Evolutionary conservation across 148 eudicot genomes (phyloP).

Genomic region (Rhododendron ferrugineum): DNA sequence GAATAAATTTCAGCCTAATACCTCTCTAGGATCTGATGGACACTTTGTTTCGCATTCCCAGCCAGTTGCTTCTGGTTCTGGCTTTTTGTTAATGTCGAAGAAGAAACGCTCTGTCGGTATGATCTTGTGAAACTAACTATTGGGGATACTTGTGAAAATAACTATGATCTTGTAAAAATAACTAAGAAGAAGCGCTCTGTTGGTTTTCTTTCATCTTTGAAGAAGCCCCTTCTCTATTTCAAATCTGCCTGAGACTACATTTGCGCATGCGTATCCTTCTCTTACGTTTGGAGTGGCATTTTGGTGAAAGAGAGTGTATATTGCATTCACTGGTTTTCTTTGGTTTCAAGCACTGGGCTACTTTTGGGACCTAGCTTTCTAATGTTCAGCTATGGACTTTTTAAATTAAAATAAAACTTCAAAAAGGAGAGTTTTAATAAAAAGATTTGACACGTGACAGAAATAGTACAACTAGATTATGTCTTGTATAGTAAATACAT

Average conservation of each 20-base stretch:
- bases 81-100: conserved; percentile 69
- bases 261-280: not conserved
- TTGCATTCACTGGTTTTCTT: conserved; percentile 6
- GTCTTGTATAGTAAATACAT: not conserved
- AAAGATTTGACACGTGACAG: not conserved
- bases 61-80: conserved; percentile 51
- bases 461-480: not conserved
- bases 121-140: conserved; percentile 19
- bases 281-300: not conserved
- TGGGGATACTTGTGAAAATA: not conserved
- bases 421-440: not conserved
- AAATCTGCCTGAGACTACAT: not conserved
- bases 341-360: not conserved
- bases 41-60: conserved; percentile 38
- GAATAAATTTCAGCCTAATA: conserved; percentile 45
- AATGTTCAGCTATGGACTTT: not conserved
- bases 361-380: conserved; percentile 1
- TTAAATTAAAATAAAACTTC: not conserved
- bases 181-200: not conserved
- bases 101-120: conserved; percentile 79
- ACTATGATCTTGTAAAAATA: not conserved
- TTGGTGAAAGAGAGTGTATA: not conserved
- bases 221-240: conserved; percentile 1
- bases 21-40: conserved; percentile 36
- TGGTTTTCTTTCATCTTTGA: not conserved